A percentile compares a stretch with the other conserved stretches of the same genome.
Evolutionary conservation across 768 basidiomycete species (phyloP).

Genomic region (Psilocybe azurescens): DNA sequence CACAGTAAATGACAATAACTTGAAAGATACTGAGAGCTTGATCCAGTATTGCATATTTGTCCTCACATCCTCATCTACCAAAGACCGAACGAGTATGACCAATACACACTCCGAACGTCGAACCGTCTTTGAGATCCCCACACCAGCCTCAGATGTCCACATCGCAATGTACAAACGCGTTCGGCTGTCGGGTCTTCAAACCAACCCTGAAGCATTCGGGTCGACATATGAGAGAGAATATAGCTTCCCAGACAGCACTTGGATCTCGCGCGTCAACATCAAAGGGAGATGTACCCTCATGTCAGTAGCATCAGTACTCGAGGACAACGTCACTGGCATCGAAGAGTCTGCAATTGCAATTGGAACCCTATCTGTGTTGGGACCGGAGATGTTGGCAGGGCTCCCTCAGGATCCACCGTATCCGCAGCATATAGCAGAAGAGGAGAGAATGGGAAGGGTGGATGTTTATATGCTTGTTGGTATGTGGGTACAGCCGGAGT

Average conservation of each 20-base stretch:
- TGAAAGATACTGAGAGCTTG: no score
- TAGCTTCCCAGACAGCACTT: constrained; percentile 2
- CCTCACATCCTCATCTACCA: no score
- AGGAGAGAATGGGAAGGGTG: not conserved
- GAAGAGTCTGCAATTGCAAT: constrained; percentile 1
- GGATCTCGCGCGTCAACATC: constrained; percentile 7
- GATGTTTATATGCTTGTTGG: constrained; percentile 16
- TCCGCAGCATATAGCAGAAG: not conserved
- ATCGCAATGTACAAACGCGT: constrained; percentile 7
- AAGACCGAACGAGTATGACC: no score
- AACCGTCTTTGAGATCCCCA: constrained; percentile 8
- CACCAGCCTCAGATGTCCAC: constrained; percentile 6
- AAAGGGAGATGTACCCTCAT: constrained; percentile 12
- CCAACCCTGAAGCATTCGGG: constrained; percentile 17
- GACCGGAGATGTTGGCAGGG: constrained; percentile 8
- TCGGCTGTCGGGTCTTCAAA: constrained; percentile 7
- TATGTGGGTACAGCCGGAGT: constrained; percentile 21
- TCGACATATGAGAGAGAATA: constrained; percentile 12
- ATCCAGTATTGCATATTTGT: no score
- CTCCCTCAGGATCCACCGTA: not conserved
- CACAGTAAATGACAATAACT: no score
- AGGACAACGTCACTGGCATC: not conserved
- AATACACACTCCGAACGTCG: no score
- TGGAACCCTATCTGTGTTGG: constrained; percentile 12
- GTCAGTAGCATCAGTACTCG: no score